Percentiles rank a stretch among this genome's conserved stretches.
phyloP scores from a whole-genome alignment of 192 early-diverging fungal genomes.

The Geranomyces michiganensis region DNA sequence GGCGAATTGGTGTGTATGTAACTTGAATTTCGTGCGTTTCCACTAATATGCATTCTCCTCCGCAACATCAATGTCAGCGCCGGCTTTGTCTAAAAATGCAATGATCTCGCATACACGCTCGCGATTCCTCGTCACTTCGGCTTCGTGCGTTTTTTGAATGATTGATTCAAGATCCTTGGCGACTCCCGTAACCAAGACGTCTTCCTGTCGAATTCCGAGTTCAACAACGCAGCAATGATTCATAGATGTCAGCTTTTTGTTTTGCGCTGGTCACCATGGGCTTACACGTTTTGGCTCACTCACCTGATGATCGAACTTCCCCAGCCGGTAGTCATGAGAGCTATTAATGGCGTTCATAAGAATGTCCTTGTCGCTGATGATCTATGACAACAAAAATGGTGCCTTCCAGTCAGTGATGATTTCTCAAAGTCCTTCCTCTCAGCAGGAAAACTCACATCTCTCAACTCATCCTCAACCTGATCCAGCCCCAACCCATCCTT shows the following conservation, averaged over 20 bases:
- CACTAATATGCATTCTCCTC: conserved; percentile 58
- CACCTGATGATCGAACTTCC: conserved; percentile 60
- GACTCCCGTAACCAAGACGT: conserved; percentile 53
- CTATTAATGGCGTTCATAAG: conserved; percentile 61
- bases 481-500: conserved; percentile 3
- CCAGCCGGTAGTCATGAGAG: conserved; percentile 61
- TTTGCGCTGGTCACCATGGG: not conserved
- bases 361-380: conserved; percentile 62
- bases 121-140: conserved; percentile 56
- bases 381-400: conserved; percentile 28
- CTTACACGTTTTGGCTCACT: not conserved
- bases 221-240: not conserved
- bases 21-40: too few relatives aligned
- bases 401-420: not conserved
- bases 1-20: too few relatives aligned
- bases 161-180: conserved; percentile 51
- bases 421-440: not conserved
- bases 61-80: conserved; percentile 57
- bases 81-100: conserved; percentile 57
- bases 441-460: conserved; percentile 30
- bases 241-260: not conserved
- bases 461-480: conserved; percentile 32
- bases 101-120: conserved; percentile 61
- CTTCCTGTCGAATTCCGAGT: conserved; percentile 47
- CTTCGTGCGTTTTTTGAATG: conserved; percentile 51